Conservation (phyloP, 805 yeast genomes). For the Pichia ethanolica region DNA sequence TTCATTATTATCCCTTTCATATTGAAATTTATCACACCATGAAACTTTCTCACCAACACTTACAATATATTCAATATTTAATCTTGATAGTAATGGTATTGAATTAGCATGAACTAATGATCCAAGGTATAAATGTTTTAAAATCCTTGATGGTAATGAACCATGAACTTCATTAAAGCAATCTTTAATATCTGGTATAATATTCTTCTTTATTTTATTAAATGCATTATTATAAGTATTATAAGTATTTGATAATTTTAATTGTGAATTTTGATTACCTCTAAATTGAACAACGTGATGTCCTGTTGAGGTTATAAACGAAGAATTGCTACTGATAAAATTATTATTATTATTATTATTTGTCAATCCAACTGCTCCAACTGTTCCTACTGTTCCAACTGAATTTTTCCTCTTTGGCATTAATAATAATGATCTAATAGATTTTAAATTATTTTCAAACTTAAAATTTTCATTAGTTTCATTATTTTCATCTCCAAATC, state of each 20-base stretch:
- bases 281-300: slow-evolving; percentile 26
- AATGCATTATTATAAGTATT: not conserved
- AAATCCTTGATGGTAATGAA: slow-evolving; percentile 73
- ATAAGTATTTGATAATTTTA: not conserved
- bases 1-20: slow-evolving; percentile 12
- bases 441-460: slow-evolving; percentile 17
- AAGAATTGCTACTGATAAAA: not conserved
- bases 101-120: slow-evolving; percentile 76
- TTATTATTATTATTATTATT: not conserved
- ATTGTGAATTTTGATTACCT: slow-evolving; percentile 6
- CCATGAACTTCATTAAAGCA: slow-evolving; percentile 39
- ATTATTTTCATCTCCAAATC: not conserved
- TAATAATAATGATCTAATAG: slow-evolving; percentile 16
- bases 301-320: slow-evolving; percentile 24
- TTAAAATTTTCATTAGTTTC: slow-evolving; percentile 1
- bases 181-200: slow-evolving; percentile 16
- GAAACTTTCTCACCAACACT: slow-evolving; percentile 77
- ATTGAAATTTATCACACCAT: slow-evolving; percentile 42
- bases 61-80: slow-evolving; percentile 69
- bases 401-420: slow-evolving; percentile 12
- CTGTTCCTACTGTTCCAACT: slow-evolving; percentile 7
- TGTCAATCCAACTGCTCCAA: slow-evolving; percentile 5
- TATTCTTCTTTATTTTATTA: not conserved
- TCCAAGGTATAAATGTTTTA: slow-evolving; percentile 82
- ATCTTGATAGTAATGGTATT: slow-evolving; percentile 48